Percentiles rank a stretch among this genome's conserved stretches.
These are phyloP conservation scores for Coccomyxa subellipsoidea DNA, from an alignment of 163 green algal genomes.

Conservation along the genomic window DNA sequence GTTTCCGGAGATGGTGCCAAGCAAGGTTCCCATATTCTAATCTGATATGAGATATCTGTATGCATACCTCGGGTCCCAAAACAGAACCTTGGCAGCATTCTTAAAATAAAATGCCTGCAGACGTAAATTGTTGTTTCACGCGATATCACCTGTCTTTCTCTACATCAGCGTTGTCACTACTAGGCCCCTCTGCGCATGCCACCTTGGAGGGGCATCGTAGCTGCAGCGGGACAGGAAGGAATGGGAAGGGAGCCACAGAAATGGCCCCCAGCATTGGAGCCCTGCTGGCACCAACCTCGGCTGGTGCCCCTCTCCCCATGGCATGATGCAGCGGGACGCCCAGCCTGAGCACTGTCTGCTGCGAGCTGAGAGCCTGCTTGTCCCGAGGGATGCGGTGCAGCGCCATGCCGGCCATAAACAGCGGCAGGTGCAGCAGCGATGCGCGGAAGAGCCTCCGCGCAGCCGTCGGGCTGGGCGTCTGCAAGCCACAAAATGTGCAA, in stretches of 20 bases:
- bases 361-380: not conserved
- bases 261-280: not conserved
- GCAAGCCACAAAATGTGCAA: conserved; percentile 10
- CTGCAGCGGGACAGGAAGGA: conserved; percentile 21
- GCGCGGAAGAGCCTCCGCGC: conserved; percentile 84
- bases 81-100: no score
- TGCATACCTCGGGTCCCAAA: no score
- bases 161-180: not conserved
- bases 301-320: not conserved
- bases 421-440: conserved; percentile 88
- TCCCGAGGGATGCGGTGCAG: conserved; percentile 74
- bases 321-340: not conserved
- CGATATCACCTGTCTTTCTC: no score
- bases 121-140: no score
- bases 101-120: no score
- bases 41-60: no score
- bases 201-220: not conserved
- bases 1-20: no score
- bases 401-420: conserved; percentile 80
- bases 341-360: not conserved
- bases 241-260: conserved; percentile 15
- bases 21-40: no score
- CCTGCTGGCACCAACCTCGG: not conserved
- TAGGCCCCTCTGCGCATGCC: not conserved
- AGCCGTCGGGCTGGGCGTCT: conserved; percentile 38